These are phyloP conservation scores for Beauveria rudraprayagi DNA, from an alignment of 2,329 filamentous ascomycete species.

Conservation along the genomic window DNA sequence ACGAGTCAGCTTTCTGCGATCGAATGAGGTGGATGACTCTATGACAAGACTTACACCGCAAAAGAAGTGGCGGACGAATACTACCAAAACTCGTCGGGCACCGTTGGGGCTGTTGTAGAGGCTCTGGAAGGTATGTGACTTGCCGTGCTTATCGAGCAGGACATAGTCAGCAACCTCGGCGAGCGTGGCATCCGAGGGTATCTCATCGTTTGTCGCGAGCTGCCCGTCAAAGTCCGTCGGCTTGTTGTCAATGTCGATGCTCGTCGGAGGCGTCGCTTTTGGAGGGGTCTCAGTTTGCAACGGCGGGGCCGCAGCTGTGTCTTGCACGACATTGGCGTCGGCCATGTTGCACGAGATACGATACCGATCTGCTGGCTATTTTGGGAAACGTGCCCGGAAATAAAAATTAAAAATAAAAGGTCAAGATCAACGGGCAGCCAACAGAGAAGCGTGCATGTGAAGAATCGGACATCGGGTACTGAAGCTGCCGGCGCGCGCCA, in stretches of 20 bases:
- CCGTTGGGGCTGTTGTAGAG: constrained; percentile 50
- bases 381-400: not conserved
- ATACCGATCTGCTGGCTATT: not conserved
- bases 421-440: not conserved
- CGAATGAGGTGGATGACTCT: no score
- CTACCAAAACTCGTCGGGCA: constrained; percentile 52
- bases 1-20: not conserved
- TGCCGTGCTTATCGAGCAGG: constrained; percentile 55
- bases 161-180: constrained; percentile 45
- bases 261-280: constrained; percentile 16
- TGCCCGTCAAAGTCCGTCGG: constrained; percentile 49
- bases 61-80: constrained; percentile 75
- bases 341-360: not conserved
- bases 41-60: constrained; percentile 54
- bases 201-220: constrained; percentile 45
- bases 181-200: constrained; percentile 43
- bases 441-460: not conserved
- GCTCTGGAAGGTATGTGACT: constrained; percentile 52
- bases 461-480: not conserved
- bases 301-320: not conserved
- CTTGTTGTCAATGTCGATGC: constrained; percentile 30
- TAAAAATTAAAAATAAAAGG: no score
- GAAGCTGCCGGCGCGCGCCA: constrained; percentile 3
- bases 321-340: not conserved
- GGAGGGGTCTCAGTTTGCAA: not conserved